phyloP scores from a whole-genome alignment of 1,284 basidiomycete species.

The Ustilago loliicola region DNA sequence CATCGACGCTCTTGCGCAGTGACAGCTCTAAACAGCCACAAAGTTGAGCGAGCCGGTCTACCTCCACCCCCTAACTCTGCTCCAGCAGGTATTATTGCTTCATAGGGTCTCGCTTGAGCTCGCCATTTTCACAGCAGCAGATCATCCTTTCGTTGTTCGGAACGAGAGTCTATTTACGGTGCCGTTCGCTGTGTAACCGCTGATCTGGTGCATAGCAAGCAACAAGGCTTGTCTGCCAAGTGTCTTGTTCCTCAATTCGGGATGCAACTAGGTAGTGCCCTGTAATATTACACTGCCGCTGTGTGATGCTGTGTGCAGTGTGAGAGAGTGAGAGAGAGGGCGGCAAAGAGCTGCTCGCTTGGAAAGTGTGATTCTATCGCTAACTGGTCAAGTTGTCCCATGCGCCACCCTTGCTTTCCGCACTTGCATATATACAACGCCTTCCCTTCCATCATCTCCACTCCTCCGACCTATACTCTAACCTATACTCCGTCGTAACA shows the following conservation, averaged over 20 bases:
- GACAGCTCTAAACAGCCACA: neutral
- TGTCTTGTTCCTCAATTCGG: neutral
- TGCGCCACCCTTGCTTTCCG: neutral
- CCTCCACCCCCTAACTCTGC: neutral
- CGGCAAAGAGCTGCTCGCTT: neutral
- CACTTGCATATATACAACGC: neutral
- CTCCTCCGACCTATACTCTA: neutral
- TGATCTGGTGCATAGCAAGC: neutral
- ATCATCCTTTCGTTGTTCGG: neutral
- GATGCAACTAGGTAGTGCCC: no score
- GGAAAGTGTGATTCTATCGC: constrained; percentile 5
- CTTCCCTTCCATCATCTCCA: neutral
- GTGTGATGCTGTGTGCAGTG: no score
- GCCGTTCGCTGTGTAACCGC: neutral
- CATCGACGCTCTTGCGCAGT: neutral
- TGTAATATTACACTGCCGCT: no score
- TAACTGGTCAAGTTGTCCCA: neutral
- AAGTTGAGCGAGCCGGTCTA: constrained; percentile 1
- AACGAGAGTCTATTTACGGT: neutral
- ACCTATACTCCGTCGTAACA: neutral
- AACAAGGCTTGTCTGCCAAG: neutral
- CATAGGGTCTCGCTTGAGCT: constrained; percentile 1
- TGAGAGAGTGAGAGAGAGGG: no score
- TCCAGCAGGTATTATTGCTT: no score
- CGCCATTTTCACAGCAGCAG: neutral